Conservation (phyloP, 1,284 basidiomycete species). For the Hortiboletus rubellus region DNA sequence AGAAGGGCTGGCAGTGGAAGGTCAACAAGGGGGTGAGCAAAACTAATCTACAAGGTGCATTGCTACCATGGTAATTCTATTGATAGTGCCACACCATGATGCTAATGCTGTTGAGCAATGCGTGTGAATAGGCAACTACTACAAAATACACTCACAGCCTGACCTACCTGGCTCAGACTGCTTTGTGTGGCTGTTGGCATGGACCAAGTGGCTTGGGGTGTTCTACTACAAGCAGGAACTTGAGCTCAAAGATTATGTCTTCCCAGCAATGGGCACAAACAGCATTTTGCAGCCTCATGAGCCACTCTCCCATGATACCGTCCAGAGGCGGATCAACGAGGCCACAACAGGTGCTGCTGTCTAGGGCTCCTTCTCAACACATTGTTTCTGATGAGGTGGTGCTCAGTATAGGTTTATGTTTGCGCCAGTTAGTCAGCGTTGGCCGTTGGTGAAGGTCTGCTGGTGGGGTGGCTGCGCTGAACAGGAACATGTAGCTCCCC, state of each 20-base stretch:
- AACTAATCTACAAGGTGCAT: not conserved
- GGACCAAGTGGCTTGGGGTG: not conserved
- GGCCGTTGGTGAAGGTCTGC: not conserved
- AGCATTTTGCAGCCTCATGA: not conserved
- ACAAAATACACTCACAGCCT: not conserved
- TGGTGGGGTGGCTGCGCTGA: slow-evolving; percentile 6
- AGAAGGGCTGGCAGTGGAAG: not conserved
- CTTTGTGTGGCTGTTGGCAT: not conserved
- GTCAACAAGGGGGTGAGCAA: not conserved
- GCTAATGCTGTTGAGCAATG: too few species aligned
- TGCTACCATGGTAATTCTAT: too few species aligned
- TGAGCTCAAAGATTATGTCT: not conserved
- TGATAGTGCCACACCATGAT: too few species aligned
- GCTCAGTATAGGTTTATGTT: slow-evolving; percentile 1
- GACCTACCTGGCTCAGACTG: not conserved
- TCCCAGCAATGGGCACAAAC: not conserved
- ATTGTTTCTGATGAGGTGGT: not conserved
- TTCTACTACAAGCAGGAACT: not conserved
- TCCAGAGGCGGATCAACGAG: not conserved
- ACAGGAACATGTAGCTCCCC: not conserved
- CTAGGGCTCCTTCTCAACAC: not conserved
- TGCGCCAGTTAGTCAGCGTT: not conserved
- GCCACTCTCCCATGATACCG: not conserved
- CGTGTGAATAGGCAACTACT: not conserved
- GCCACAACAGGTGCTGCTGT: not conserved